A percentile compares a stretch with the other conserved stretches of the same genome.
phyloP scores from a whole-genome alignment of 805 yeast genomes.

The Teunomyces pallodes region DNA sequence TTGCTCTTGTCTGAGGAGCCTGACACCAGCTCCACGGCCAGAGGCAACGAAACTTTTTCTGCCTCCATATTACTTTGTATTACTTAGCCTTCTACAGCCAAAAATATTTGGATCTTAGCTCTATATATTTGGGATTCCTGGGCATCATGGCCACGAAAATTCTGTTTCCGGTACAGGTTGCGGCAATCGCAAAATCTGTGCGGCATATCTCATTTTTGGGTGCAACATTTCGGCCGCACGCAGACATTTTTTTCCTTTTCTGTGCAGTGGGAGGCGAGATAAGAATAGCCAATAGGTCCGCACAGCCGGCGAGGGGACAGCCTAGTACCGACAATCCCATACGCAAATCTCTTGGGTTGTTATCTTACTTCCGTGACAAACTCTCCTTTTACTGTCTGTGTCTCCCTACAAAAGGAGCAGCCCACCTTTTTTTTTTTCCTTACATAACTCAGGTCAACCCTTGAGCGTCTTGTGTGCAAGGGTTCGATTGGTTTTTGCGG shows the following conservation, averaged over 20 bases:
- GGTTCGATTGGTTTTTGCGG: not conserved
- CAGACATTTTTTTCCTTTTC: not conserved
- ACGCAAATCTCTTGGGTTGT: too few relatives aligned
- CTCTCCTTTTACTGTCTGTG: too few relatives aligned
- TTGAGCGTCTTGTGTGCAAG: not conserved
- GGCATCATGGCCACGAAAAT: not conserved
- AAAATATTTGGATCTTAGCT: too few relatives aligned
- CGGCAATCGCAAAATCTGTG: not conserved
- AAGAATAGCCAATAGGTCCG: not conserved
- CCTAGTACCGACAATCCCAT: too few relatives aligned
- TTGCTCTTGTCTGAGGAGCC: not conserved
- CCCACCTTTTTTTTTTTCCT: too few relatives aligned
- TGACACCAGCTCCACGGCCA: not conserved
- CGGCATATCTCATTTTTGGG: not conserved
- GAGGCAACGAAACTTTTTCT: not conserved
- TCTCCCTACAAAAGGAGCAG: too few relatives aligned
- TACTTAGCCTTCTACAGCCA: too few relatives aligned
- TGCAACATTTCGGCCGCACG: not conserved
- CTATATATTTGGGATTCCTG: not conserved
- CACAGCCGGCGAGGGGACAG: too few relatives aligned
- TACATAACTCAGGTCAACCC: too few relatives aligned
- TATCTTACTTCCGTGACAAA: too few relatives aligned
- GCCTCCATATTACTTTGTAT: not conserved
- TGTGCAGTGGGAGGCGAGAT: not conserved
- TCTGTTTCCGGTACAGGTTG: conserved; percentile 3